Evolutionary conservation across 2,329 filamentous ascomycete species (phyloP).

Genomic region (Venturia pyrina): DNA sequence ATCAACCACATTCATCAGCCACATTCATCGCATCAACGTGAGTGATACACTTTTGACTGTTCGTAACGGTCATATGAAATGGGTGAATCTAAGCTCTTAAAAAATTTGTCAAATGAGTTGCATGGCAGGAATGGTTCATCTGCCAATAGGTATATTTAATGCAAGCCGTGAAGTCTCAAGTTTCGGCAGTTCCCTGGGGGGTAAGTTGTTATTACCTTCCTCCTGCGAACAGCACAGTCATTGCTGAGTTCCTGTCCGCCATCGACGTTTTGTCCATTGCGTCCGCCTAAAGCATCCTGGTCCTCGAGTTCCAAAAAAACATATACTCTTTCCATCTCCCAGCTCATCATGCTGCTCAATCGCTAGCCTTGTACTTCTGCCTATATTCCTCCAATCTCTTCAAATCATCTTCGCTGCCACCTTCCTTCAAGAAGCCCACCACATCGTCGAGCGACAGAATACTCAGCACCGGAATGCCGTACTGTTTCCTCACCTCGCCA

Average conservation of each 20-base stretch:
- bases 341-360: slow-evolving; percentile 13
- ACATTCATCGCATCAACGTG: too few relatives aligned
- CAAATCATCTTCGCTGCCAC: slow-evolving; percentile 36
- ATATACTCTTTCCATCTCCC: neutral
- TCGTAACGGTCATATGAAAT: too few relatives aligned
- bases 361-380: slow-evolving; percentile 30
- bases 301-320: neutral
- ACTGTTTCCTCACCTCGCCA: slow-evolving; percentile 74
- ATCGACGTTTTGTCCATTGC: neutral
- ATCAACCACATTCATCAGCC: too few relatives aligned
- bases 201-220: too few relatives aligned
- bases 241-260: neutral
- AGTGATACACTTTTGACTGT: too few relatives aligned
- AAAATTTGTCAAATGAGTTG: too few relatives aligned
- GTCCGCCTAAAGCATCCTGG: neutral
- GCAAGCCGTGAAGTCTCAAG: neutral
- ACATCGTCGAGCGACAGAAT: slow-evolving; percentile 82
- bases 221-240: too few relatives aligned
- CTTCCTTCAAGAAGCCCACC: slow-evolving; percentile 33
- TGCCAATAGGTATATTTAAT: neutral
- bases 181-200: too few relatives aligned
- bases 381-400: slow-evolving; percentile 29
- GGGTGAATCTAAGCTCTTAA: too few relatives aligned
- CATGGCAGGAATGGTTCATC: neutral
- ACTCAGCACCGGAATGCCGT: slow-evolving; percentile 70